Evolutionary conservation across 108 stramenopile species (phyloP), one percentile per base, ranked within the genome.

Genomic region (Stephanodiscus triporus): DNA sequence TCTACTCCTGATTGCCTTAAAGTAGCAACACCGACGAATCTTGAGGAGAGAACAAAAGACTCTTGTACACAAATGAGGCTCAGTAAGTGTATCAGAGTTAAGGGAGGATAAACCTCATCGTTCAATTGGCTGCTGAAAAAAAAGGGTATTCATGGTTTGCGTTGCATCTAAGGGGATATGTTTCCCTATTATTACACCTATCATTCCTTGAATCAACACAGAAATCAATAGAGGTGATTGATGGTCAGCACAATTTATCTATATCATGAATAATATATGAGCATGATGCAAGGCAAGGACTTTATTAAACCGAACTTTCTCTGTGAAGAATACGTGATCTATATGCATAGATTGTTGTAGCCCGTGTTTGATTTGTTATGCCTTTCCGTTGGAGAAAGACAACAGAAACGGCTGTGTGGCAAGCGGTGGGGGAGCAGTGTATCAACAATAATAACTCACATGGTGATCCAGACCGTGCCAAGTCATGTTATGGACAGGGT

Each of bases 351-450:
- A 24, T 27, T 54, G 23, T 9, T 54, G 23, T 54, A 26, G 53
- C 53, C 53, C 23, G 53, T 27, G 11, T 27, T 27, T n/a, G n/a
- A 26, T 54, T 54, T 13, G 53, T 54, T 54, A 23, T 14, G 26
- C 53, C 26, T n/a, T n/a, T 54, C 26, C 53, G 26, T 54, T 26
- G 53, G 23, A 54, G 6, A 54, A n/a, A n/a, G n/a, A n/a, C n/a
- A 54, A 54, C 53, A 13, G 24, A 54, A 26, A 26, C 53, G 53
- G 53, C 53, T 54, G 53, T 54, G 53, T 54, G 53, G 26, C 26
- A 23, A 13, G 23, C 53, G 26, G 16, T 54, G 53, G 9, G n/a
- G n/a, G 43, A 45, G 43, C 43, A 45, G 16, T 16, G 43, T 45
- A 16, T 16, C 14, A 11, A 3, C 13, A 17, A 45, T 3, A 11